phyloP scores from a whole-genome alignment of 805 yeast species.

The Saccharomycopsis malanga region DNA sequence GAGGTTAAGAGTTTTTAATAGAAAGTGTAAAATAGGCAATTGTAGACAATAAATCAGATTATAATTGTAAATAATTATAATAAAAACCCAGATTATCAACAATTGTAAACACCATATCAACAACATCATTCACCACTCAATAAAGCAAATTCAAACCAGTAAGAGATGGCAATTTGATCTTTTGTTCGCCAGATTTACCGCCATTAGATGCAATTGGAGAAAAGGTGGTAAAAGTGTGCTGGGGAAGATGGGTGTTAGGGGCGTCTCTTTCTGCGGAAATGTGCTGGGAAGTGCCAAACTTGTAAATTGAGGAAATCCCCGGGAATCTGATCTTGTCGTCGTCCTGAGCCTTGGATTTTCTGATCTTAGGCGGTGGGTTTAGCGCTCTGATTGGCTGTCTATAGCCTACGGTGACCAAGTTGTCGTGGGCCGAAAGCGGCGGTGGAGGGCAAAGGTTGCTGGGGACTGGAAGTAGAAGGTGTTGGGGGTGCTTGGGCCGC shows the following conservation, averaged over 20 bases:
- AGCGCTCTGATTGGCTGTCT: background rate
- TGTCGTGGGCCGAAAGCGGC: background rate
- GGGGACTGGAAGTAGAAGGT: background rate
- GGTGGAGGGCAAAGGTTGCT: background rate
- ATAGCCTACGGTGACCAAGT: background rate
- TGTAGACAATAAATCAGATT: no score
- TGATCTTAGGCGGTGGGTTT: slow-evolving; percentile 1
- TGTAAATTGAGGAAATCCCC: background rate
- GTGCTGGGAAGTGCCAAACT: background rate
- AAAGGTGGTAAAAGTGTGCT: background rate
- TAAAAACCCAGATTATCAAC: no score
- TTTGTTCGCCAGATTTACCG: background rate
- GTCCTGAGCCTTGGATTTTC: background rate
- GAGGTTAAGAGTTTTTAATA: no score
- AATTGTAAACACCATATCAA: no score
- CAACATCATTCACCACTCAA: no score
- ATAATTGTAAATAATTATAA: no score
- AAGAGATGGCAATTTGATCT: slow-evolving; percentile 5
- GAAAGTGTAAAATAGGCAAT: no score
- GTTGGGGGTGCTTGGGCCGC: background rate
- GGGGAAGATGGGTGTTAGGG: background rate
- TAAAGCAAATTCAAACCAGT: slow-evolving; percentile 2
- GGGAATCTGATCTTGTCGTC: background rate
- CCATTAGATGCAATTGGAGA: background rate
- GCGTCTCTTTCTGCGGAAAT: background rate